Evolutionary conservation across 345 rosid species (phyloP), one percentile per base, ranked within the genome.

Genomic region (Excoecaria agallocha): DNA sequence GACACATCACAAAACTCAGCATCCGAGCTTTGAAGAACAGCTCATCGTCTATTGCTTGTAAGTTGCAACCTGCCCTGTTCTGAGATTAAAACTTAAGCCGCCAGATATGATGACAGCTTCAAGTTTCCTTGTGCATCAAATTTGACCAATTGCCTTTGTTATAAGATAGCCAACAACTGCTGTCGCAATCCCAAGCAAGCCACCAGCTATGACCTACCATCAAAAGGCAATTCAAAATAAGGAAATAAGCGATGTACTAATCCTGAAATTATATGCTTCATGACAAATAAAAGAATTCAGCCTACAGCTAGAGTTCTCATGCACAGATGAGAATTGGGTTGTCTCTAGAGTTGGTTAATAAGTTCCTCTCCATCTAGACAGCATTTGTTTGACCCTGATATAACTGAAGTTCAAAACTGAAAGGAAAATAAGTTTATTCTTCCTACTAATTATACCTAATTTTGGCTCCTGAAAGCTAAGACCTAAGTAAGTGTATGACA

Each of bases 201-300:
- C 85, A 69, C 98, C 98, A 8, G 88, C 97, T 76, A 88, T 37
- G 39, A 92, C 98, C 98, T 94, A 81, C 56, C 51, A 77, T 45
- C 8, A 8, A 30, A 72, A 46, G 68, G 45, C 22, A 48, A 68
- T 51, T 59, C 54, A 50, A 22, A 56, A 13, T 16, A 16, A 46
- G 37, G 51, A 43, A 60, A 25, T 39, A 48, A 43, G 63, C 30
- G 20, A 8, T 48, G 24, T 5, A 22, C 25, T 6, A 19, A 24
- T 57, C 19, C 50, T 24, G 15, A 22, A 62, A 13, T 20, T n/a
- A 25, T n/a, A 38, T 50, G 74, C 19, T 37, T 37, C 38, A 35
- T 63, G 16, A 19, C 19, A 25, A 45, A 45, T 13, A 63, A 51
- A 30, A 74, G 52, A 13, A 37, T 74, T 38, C 60, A 68, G 49